Evolutionary conservation across 2,329 filamentous ascomycete species (phyloP), one percentile per base, ranked within the genome.

Genomic region (Aspergillus pseudotamarii): DNA sequence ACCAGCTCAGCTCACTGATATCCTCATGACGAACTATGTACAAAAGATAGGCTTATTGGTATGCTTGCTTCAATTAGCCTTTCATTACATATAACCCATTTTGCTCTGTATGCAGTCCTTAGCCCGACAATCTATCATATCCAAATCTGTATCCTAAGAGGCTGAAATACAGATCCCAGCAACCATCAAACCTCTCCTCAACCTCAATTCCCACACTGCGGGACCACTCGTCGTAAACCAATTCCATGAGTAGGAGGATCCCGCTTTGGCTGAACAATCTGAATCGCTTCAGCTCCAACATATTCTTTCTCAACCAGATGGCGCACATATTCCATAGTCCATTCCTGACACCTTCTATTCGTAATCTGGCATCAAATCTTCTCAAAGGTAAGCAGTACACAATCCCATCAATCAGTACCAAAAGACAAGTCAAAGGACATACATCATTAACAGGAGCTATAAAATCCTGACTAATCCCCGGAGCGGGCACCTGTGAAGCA

Each of bases 301-400:
- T 68, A 55, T 9, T 66, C 58, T 48, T 69, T 69, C 1, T 61
- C 57, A 43, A 75, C 69, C 1, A 77, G 59, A 38, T 66, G 63
- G 2, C 70, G 67, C 14, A 75, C 61, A 64, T 69, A 77, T 30
- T 76, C 74, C 70, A 75, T 71, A 0, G 72, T 76, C 75, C 74
- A 76, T 46, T 76, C 74, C 53, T 77, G 73, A 51, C 73, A 76
- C 56, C 72, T 67, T 59, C 63, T 75, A 55, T 76, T 76, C n/a
- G 68, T 73, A 1, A 64, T 71, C 74, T 76, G 41, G 2, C 3
- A 16, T 26, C 6, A 41, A 57, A 32, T 41, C 19, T 9, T 10
- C 30, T 10, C 30, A 32, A 32, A 32, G 10, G 30, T 32, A 1
- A 32, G 30, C 30, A 32, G 10, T 9, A 32, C 9, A 32, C 30